phyloP scores from a whole-genome alignment of 176 grass and related monocot genomes.

The Musa itinerans region DNA sequence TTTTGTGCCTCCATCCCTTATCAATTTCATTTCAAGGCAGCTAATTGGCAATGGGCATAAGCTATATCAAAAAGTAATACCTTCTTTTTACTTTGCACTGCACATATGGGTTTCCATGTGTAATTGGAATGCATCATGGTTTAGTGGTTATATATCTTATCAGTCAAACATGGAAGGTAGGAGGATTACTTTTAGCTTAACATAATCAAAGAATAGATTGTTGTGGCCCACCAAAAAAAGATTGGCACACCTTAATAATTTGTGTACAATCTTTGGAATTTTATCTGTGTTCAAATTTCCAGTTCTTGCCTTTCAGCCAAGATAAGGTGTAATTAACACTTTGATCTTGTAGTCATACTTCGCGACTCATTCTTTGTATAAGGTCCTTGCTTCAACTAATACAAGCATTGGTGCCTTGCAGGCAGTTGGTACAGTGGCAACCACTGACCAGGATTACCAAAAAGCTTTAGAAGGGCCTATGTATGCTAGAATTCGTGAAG shows the following conservation, averaged over 20 bases:
- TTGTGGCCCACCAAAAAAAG: background rate
- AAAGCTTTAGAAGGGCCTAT: slow-evolving; percentile 60
- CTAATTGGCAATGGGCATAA: slow-evolving; percentile 78
- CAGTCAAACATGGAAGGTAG: background rate
- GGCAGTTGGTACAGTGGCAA: slow-evolving; percentile 69
- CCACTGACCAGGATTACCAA: slow-evolving; percentile 61
- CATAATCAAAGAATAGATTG: too few species aligned
- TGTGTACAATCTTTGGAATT: background rate
- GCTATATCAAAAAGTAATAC: slow-evolving; percentile 75
- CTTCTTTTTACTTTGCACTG: background rate
- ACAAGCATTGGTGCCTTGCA: slow-evolving; percentile 28
- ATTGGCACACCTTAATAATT: background rate
- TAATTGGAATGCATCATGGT: background rate
- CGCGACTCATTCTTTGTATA: background rate
- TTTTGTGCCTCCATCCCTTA: slow-evolving; percentile 82
- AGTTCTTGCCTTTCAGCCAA: background rate
- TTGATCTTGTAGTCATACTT: background rate
- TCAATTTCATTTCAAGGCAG: slow-evolving; percentile 95
- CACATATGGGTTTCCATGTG: background rate
- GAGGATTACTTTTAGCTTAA: too few species aligned
- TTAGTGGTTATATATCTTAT: background rate
- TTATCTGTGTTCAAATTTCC: background rate
- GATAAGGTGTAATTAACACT: background rate
- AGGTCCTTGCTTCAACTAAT: background rate
- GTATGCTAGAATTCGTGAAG: slow-evolving; percentile 52